These are phyloP conservation scores for Lanmaoa rubissima DNA, from an alignment of 768 basidiomycete genomes.

Conservation along the genomic window DNA sequence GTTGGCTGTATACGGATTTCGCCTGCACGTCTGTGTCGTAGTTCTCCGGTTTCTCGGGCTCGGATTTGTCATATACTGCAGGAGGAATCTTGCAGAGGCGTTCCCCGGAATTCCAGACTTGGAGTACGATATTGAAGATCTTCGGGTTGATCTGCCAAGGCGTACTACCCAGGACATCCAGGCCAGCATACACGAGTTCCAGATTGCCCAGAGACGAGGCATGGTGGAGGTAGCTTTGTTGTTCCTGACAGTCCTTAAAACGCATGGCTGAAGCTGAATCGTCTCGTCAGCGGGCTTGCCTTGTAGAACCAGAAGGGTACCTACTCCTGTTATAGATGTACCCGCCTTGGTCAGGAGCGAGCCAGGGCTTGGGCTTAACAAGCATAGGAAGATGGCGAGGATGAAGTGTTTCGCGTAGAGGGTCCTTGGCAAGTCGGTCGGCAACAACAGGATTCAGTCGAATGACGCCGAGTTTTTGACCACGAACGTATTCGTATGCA, in stretches of 20 bases:
- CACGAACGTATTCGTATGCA: constrained; percentile 90
- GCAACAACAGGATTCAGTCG: constrained; percentile 79
- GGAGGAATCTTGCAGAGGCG: constrained; percentile 85
- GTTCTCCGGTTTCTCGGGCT: constrained; percentile 51
- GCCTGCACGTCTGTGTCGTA: constrained; percentile 52
- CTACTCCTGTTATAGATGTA: constrained; percentile 78
- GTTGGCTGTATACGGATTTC: constrained; percentile 52
- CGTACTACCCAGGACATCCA: constrained; percentile 87
- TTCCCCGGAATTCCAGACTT: constrained; percentile 86
- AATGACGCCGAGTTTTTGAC: constrained; percentile 90
- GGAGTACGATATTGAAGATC: constrained; percentile 70
- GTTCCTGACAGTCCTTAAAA: constrained; percentile 87
- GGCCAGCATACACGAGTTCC: constrained; percentile 81
- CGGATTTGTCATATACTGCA: constrained; percentile 57
- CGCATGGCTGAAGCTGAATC: constrained; percentile 75
- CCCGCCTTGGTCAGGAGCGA: constrained; percentile 71
- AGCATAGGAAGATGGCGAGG: constrained; percentile 97
- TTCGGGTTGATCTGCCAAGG: constrained; percentile 86
- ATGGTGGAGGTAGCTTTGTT: constrained; percentile 70
- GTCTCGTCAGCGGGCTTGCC: not conserved
- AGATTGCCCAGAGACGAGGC: constrained; percentile 74
- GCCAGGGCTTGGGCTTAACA: constrained; percentile 86
- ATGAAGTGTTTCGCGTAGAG: constrained; percentile 68
- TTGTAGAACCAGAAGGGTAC: constrained; percentile 21
- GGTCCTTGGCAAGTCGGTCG: constrained; percentile 75